These are phyloP conservation scores for Hypholoma fasciculare DNA, from an alignment of 768 basidiomycete genomes.

Conservation along the genomic window DNA sequence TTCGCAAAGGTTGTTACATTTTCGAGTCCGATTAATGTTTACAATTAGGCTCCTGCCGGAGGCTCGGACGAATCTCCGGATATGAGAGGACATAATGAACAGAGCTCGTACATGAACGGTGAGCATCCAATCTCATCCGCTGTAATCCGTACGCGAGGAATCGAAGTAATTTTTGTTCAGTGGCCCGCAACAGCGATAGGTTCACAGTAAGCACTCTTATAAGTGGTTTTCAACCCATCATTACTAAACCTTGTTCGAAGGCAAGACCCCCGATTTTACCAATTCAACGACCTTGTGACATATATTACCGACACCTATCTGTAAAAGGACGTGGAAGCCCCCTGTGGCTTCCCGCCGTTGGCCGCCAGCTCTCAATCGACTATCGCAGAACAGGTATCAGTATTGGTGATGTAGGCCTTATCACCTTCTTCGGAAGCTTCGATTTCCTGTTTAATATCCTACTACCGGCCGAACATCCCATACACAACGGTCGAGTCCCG, in stretches of 20 bases:
- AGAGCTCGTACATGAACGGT: no score
- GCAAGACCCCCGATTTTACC: background rate
- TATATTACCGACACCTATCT: slow-evolving; percentile 13
- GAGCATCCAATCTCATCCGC: no score
- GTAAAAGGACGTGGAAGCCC: slow-evolving; percentile 11
- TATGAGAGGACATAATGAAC: no score
- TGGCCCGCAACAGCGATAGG: background rate
- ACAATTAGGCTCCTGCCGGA: no score
- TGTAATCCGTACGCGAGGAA: no score
- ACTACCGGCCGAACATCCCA: slow-evolving; percentile 9
- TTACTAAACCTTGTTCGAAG: background rate
- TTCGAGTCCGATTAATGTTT: no score
- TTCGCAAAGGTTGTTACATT: no score
- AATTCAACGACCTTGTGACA: slow-evolving; percentile 1
- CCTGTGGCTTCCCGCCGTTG: slow-evolving; percentile 13
- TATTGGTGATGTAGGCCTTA: slow-evolving; percentile 19
- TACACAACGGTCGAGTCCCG: slow-evolving; percentile 4
- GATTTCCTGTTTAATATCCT: slow-evolving; percentile 19
- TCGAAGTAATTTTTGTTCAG: background rate
- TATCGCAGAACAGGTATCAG: slow-evolving; percentile 10
- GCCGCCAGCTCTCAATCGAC: slow-evolving; percentile 3
- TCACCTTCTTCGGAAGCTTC: slow-evolving; percentile 9
- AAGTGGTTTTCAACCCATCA: background rate
- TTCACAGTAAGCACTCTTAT: background rate
- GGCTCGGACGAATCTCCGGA: no score